Conservation (phyloP, 179 eudicot genomes). For the Corrigiola litoralis region DNA sequence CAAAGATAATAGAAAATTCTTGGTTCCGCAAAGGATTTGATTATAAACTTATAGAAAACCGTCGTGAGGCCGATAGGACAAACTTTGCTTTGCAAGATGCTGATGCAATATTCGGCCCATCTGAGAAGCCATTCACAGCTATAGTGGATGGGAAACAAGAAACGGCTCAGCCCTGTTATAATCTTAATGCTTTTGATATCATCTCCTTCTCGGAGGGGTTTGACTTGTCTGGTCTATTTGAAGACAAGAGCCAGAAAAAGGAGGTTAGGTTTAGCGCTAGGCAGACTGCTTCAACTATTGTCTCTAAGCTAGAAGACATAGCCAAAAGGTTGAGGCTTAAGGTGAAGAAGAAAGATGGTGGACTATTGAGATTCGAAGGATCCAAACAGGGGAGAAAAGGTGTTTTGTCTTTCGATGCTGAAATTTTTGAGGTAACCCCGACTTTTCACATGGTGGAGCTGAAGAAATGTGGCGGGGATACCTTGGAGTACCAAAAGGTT, state of each 20-base stretch:
- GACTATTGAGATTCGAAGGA: conserved; percentile 36
- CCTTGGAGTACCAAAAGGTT: conserved; percentile 37
- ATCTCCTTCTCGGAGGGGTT: conserved; percentile 42
- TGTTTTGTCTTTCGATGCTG: conserved; percentile 35
- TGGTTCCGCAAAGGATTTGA: conserved; percentile 42
- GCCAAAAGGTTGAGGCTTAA: conserved; percentile 34
- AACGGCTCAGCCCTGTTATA: conserved; percentile 15
- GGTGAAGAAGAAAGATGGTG: conserved; percentile 37
- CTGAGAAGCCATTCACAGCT: conserved; percentile 4
- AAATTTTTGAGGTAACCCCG: conserved; percentile 43
- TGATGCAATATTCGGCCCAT: conserved; percentile 18
- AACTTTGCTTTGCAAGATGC: conserved; percentile 2
- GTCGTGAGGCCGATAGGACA: not conserved
- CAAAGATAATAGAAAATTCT: conserved; percentile 34
- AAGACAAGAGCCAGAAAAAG: conserved; percentile 40
- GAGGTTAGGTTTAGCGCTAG: conserved; percentile 35
- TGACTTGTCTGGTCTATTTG: conserved; percentile 40
- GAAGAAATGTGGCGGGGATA: conserved; percentile 38
- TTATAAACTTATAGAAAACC: conserved; percentile 10
- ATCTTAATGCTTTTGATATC: conserved; percentile 44
- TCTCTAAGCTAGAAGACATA: conserved; percentile 36
- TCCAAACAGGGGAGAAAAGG: conserved; percentile 40
- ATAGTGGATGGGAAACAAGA: conserved; percentile 16
- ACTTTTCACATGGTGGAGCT: conserved; percentile 40
- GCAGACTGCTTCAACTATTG: conserved; percentile 30